Conservation (phyloP, 306 rosid species). For the Abrus precatorius region DNA sequence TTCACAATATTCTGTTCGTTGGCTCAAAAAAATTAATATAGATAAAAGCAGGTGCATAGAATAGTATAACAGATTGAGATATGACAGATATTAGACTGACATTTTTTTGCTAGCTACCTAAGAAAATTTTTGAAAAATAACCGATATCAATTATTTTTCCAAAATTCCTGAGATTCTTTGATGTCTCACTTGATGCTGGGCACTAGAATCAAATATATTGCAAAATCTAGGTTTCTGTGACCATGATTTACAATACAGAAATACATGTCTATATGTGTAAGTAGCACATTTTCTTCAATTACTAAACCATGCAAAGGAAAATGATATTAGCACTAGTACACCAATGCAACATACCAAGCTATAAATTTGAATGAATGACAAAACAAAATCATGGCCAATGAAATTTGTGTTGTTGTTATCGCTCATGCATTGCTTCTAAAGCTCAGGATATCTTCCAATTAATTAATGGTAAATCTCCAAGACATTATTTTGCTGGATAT, state of each 20-base stretch:
- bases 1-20: slow-evolving; percentile 75
- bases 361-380: slow-evolving; percentile 17
- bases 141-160: too few species aligned
- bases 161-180: background rate
- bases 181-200: background rate
- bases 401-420: slow-evolving; percentile 29
- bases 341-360: slow-evolving; percentile 22
- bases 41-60: slow-evolving; percentile 31
- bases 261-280: background rate
- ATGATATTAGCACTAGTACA: background rate
- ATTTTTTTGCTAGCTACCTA: background rate
- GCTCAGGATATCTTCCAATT: slow-evolving; percentile 26
- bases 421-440: slow-evolving; percentile 36
- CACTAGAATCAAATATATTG: background rate
- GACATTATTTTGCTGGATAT: background rate
- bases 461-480: slow-evolving; percentile 8
- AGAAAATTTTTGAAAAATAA: too few species aligned
- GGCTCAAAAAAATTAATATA: slow-evolving; percentile 35
- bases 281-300: slow-evolving; percentile 4
- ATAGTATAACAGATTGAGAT: slow-evolving; percentile 24
- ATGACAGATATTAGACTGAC: slow-evolving; percentile 32
- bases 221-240: slow-evolving; percentile 24
- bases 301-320: slow-evolving; percentile 18
- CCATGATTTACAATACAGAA: background rate
- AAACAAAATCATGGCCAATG: slow-evolving; percentile 35